Base-by-base conservation (phyloP, 495 filamentous ascomycete genomes). In the Aspergillus cristatus region DNA sequence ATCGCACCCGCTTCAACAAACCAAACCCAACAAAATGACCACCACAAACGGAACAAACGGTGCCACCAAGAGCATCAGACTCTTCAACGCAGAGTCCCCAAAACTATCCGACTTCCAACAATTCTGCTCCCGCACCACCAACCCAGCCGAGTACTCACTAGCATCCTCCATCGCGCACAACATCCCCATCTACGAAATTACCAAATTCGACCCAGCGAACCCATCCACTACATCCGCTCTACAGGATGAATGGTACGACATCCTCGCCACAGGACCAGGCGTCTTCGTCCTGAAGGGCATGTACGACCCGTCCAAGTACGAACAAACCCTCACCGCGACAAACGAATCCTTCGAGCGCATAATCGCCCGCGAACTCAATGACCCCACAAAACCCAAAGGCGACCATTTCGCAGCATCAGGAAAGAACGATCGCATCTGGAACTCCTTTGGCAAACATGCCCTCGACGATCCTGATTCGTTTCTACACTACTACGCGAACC, bases 211-310 rank as follows among this genome's bases (percentile, higher is more conserved):
- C 15, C 32, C 47, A 4, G 38, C 39, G 4, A 30, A 55, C 28
- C 0, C 50, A 13, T 15, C 38, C 3, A 35, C 47, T 7, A 42
- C 54, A 24, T 40, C 50, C 29, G 18, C 35, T 30, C 62, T 76
- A 1, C 71, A 74, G 47, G 63, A 72, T 48, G 72, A 76, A 60
- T 73, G 70, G 67, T 54, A 75, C 51, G 61, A 75, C 53, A 66
- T 68, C 53, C 62, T 76, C 10, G 50, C 58, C 39, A 48, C 38
- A 7, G 74, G 74, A 1, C 68, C 74, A 0, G 74, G 74, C 25
- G 67, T 75, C 40, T 66, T 70, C 53, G 58, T 75, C 14, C 58
- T 74, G 6, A 58, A 65, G 28, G 41, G 51, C 32, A 67, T 76
- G 57, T 72, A 66, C 53, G 14, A 45, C 14, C 46, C 50, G 1